These are phyloP conservation scores for Ceratocystiopsis minuta DNA, from an alignment of 2,329 filamentous ascomycete genomes.

Conservation along the genomic window DNA sequence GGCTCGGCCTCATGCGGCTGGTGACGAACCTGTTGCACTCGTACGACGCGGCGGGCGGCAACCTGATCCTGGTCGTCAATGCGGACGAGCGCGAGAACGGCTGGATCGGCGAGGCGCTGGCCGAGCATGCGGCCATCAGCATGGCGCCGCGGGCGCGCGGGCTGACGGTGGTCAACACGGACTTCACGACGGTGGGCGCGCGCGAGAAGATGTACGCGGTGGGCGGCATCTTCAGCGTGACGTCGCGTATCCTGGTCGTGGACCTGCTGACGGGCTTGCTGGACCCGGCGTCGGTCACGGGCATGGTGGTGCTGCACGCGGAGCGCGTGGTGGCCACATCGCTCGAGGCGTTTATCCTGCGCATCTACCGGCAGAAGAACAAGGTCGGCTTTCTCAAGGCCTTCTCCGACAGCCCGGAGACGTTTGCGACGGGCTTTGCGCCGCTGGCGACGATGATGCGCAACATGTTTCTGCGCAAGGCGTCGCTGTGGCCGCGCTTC, in stretches of 20 bases:
- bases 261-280: slow-evolving; percentile 76
- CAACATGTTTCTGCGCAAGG: slow-evolving; percentile 77
- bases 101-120: slow-evolving; percentile 91
- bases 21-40: slow-evolving; percentile 93
- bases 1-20: slow-evolving; percentile 78
- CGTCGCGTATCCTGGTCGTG: slow-evolving; percentile 84
- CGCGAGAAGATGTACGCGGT: slow-evolving; percentile 81
- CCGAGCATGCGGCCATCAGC: slow-evolving; percentile 87
- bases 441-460: slow-evolving; percentile 81
- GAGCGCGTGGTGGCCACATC: slow-evolving; percentile 76
- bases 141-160: slow-evolving; percentile 66
- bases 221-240: slow-evolving; percentile 89
- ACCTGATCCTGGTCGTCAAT: slow-evolving; percentile 73
- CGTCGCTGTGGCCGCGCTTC: slow-evolving; percentile 82
- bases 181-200: slow-evolving; percentile 69
- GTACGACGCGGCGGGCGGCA: slow-evolving; percentile 90
- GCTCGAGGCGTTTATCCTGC: slow-evolving; percentile 82
- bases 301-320: slow-evolving; percentile 72
- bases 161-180: slow-evolving; percentile 83
- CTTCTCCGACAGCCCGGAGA: slow-evolving; percentile 84
- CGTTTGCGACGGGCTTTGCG: slow-evolving; percentile 74
- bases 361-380: slow-evolving; percentile 88
- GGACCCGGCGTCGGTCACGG: slow-evolving; percentile 69
- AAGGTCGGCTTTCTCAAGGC: slow-evolving; percentile 88
- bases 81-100: slow-evolving; percentile 87